A percentile compares a stretch with the other conserved stretches of the same genome.
These are phyloP conservation scores for Microthlaspi erraticum DNA, from an alignment of 345 rosid species.

Conservation along the genomic window DNA sequence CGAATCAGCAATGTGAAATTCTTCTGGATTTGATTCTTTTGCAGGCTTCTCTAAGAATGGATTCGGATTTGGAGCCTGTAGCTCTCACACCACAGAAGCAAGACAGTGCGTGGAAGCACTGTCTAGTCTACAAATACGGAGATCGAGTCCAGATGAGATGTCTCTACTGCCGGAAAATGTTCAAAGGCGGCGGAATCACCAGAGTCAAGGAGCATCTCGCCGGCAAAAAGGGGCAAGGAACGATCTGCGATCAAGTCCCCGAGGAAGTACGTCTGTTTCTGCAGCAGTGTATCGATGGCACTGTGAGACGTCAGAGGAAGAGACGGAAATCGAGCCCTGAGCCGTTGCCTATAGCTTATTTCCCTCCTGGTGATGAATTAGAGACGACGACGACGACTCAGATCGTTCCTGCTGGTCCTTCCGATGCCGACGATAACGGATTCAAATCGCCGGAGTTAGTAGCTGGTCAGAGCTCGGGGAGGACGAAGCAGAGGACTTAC, in stretches of 20 bases:
- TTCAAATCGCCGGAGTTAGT: slow-evolving; percentile 35
- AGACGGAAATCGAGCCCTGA: slow-evolving; percentile 60
- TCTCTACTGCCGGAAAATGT: slow-evolving; percentile 72
- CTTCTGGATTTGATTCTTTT: slow-evolving; percentile 13
- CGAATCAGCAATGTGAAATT: slow-evolving; percentile 15
- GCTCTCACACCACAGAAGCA: slow-evolving; percentile 78
- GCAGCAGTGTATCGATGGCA: slow-evolving; percentile 75
- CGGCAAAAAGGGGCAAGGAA: slow-evolving; percentile 82
- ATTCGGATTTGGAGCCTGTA: slow-evolving; percentile 57
- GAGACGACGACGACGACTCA: slow-evolving; percentile 23
- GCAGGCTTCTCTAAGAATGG: slow-evolving; percentile 27
- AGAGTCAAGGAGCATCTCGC: slow-evolving; percentile 97
- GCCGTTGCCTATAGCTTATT: slow-evolving; percentile 53
- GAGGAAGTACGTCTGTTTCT: slow-evolving; percentile 59
- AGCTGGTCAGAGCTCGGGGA: slow-evolving; percentile 36
- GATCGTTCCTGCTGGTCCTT: slow-evolving; percentile 39
- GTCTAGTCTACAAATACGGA: slow-evolving; percentile 76
- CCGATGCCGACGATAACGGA: slow-evolving; percentile 45
- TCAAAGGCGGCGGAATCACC: slow-evolving; percentile 96
- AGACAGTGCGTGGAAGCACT: slow-evolving; percentile 98
- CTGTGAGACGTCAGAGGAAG: slow-evolving; percentile 70
- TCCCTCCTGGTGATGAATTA: slow-evolving; percentile 50
- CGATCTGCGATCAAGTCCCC: slow-evolving; percentile 75
- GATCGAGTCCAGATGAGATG: slow-evolving; percentile 80
- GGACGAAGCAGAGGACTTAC: slow-evolving; percentile 50